Conservation (phyloP, 2,329 filamentous ascomycete species). For the Colletotrichum kahawae region DNA sequence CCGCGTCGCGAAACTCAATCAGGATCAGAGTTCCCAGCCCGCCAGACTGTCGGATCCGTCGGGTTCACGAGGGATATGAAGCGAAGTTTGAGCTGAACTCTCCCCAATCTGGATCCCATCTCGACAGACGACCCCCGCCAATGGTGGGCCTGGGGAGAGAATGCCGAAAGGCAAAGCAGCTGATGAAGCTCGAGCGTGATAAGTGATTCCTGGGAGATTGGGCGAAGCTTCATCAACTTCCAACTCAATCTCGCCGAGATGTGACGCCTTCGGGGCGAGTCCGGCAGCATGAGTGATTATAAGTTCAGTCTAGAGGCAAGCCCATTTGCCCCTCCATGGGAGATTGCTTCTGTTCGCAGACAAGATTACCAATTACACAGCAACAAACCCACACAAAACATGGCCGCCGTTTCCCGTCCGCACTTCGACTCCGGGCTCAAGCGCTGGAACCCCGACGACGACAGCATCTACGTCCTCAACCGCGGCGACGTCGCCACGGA, state of each 20-base stretch:
- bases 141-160: background rate
- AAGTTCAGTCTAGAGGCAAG: background rate
- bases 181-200: background rate
- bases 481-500: background rate
- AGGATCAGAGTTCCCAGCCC: background rate
- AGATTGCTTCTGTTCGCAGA: background rate
- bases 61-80: background rate
- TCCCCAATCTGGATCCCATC: background rate
- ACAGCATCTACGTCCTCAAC: conserved; percentile 1
- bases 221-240: background rate
- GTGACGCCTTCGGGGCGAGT: background rate
- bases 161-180: background rate
- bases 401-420: background rate
- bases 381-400: background rate
- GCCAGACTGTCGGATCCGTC: background rate
- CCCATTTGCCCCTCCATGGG: too few relatives aligned
- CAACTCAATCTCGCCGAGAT: background rate
- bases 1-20: background rate
- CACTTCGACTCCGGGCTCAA: background rate
- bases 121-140: background rate
- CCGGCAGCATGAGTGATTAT: background rate
- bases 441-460: background rate
- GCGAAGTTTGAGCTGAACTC: background rate
- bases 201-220: background rate
- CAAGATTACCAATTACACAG: background rate